phyloP scores from a whole-genome alignment of 179 eudicot species.

The Camellia oleifera region DNA sequence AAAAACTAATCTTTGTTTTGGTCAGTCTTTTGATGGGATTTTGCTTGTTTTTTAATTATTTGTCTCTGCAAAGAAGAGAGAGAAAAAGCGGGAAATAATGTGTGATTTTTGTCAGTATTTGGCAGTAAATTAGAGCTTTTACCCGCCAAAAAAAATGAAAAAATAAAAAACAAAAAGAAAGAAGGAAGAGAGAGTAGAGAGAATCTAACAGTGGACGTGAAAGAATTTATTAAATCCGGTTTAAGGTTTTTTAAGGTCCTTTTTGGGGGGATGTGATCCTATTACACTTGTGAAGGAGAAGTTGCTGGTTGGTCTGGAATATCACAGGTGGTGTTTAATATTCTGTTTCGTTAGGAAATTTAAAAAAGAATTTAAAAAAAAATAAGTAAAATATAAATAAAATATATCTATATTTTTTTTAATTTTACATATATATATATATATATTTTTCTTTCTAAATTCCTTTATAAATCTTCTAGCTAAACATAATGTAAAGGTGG shows the following conservation, averaged over 20 bases:
- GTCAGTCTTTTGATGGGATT: slow-evolving; percentile 18
- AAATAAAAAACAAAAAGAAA: too few species aligned
- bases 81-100: slow-evolving; percentile 27
- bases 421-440: too few species aligned
- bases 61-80: background rate
- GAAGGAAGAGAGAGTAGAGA: background rate
- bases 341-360: too few species aligned
- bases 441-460: too few species aligned
- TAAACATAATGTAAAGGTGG: too few species aligned
- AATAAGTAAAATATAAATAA: too few species aligned
- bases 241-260: background rate
- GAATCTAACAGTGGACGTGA: slow-evolving; percentile 58
- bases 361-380: too few species aligned
- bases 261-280: background rate
- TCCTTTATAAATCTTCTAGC: too few species aligned
- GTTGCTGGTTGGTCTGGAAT: too few species aligned
- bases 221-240: slow-evolving; percentile 59
- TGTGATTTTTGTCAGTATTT: slow-evolving; percentile 16
- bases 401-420: too few species aligned
- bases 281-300: too few species aligned
- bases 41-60: slow-evolving; percentile 6
- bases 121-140: slow-evolving; percentile 20
- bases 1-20: slow-evolving; percentile 10
- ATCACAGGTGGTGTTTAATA: too few species aligned
- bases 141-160: slow-evolving; percentile 50